Conservation (phyloP, 2,329 filamentous ascomycete genomes). For the Emergomyces orientalis region DNA sequence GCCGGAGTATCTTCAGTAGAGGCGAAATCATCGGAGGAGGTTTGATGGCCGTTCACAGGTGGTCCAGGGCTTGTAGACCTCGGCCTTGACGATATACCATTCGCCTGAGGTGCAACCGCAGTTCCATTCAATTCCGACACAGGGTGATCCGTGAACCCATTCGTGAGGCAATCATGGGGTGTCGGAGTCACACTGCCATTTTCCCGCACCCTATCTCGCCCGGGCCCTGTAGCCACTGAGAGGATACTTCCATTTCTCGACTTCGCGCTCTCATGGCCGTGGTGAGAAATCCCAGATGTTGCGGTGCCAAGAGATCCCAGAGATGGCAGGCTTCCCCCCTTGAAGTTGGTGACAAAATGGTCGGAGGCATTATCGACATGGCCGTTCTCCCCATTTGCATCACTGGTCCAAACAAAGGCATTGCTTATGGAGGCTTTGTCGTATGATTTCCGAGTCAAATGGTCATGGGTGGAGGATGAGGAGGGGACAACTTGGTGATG, state of each 20-base stretch:
- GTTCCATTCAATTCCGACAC: background rate
- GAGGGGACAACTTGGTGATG: constrained; percentile 28
- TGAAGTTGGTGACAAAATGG: constrained; percentile 31
- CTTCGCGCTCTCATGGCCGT: constrained; percentile 33
- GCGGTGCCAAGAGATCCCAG: constrained; percentile 48
- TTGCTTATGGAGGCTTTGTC: constrained; percentile 38
- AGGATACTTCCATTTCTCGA: constrained; percentile 43
- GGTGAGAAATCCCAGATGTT: constrained; percentile 38
- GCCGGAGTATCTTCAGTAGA: constrained; percentile 23
- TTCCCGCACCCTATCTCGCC: constrained; percentile 26
- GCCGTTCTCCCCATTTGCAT: constrained; percentile 34
- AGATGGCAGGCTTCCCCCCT: constrained; percentile 47
- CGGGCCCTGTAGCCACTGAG: constrained; percentile 30
- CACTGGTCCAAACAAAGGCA: constrained; percentile 39
- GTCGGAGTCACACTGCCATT: background rate
- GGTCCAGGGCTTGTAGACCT: constrained; percentile 23
- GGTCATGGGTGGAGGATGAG: constrained; percentile 32
- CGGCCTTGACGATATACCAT: background rate
- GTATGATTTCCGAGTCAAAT: constrained; percentile 34
- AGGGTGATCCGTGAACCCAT: background rate
- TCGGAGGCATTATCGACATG: constrained; percentile 33
- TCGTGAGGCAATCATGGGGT: background rate
- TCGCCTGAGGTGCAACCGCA: background rate
- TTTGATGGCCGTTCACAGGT: constrained; percentile 26
- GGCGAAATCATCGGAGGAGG: constrained; percentile 25